phyloP scores from a whole-genome alignment of 2,329 filamentous ascomycete genomes.

The Colletotrichum sp. region DNA sequence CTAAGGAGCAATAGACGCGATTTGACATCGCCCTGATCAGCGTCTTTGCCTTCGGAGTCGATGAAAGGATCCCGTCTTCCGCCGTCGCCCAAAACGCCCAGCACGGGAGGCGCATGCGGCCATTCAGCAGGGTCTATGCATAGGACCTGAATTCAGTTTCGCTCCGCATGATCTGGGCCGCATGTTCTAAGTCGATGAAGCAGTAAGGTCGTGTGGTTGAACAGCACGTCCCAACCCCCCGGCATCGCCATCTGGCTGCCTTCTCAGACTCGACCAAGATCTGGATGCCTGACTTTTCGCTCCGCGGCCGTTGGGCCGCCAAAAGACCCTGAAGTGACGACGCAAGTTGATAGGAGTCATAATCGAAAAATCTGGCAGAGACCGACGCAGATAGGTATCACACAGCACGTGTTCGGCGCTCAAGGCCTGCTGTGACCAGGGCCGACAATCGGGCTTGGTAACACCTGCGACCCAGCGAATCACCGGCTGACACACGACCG shows the following conservation, averaged over 20 bases:
- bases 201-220: neutral
- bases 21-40: neutral
- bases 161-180: conserved; percentile 4
- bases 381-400: neutral
- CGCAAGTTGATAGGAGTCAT: neutral
- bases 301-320: conserved; percentile 12
- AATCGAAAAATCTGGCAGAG: neutral
- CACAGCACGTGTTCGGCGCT: conserved; percentile 9
- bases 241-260: conserved; percentile 10
- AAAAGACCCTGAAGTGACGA: neutral
- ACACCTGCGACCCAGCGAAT: conserved; percentile 17
- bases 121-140: neutral
- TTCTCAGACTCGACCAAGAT: conserved; percentile 3
- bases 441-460: conserved; percentile 6
- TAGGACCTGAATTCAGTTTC: neutral
- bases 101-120: neutral
- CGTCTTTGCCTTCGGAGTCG: neutral
- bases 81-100: neutral
- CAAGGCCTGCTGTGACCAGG: neutral
- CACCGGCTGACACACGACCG: conserved; percentile 19
- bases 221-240: neutral
- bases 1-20: neutral
- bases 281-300: conserved; percentile 10
- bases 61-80: neutral
- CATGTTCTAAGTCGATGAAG: neutral